phyloP scores from a whole-genome alignment of 2,329 filamentous ascomycete species.

The Curvularia verruculosa region DNA sequence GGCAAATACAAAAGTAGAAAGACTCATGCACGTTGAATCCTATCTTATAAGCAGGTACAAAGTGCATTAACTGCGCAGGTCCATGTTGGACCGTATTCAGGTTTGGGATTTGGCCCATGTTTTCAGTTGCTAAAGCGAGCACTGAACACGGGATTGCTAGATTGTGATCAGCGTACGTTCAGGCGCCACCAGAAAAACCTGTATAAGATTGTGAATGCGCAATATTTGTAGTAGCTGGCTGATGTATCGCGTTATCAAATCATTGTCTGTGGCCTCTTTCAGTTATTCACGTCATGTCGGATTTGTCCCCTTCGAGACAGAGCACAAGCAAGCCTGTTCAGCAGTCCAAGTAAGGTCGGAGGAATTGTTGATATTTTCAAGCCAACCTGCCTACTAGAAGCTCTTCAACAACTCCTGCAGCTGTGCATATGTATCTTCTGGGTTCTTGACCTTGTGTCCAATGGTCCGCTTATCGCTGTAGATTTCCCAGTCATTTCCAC shows the following conservation, averaged over 20 bases:
- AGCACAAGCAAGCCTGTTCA: neutral
- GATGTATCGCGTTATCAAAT: neutral
- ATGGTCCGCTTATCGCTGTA: conserved; percentile 80
- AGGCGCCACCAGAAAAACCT: neutral
- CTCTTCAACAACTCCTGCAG: conserved; percentile 76
- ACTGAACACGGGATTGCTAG: neutral
- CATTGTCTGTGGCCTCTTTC: neutral
- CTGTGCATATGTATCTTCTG: conserved; percentile 80
- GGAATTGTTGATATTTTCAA: neutral
- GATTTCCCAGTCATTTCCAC: conserved; percentile 97
- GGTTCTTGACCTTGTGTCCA: conserved; percentile 81
- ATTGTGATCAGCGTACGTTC: neutral
- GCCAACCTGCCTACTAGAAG: conserved; percentile 21
- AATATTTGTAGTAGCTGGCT: neutral
- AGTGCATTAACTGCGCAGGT: neutral
- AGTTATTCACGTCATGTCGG: neutral
- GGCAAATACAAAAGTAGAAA: neutral
- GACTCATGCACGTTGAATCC: neutral
- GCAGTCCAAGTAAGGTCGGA: neutral
- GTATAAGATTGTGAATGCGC: neutral
- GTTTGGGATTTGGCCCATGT: neutral
- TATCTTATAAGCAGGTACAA: neutral
- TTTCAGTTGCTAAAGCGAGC: neutral
- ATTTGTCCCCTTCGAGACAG: neutral
- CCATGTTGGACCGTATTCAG: neutral